phyloP scores from a whole-genome alignment of 495 filamentous ascomycete species.

The Aspergillus taichungensis region DNA sequence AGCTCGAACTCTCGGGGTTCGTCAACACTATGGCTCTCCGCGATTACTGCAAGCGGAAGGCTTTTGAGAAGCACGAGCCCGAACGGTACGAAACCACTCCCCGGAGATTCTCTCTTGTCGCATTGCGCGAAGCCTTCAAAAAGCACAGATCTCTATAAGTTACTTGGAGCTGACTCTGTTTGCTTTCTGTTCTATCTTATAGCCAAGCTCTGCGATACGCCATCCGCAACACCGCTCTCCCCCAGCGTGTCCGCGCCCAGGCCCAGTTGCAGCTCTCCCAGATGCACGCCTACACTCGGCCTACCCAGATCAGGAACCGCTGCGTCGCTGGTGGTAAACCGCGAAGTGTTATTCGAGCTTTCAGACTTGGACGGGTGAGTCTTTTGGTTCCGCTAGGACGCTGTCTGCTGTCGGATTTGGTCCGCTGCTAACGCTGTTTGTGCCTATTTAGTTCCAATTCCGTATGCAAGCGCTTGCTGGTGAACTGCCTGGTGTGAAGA shows the following conservation, averaged over 20 bases:
- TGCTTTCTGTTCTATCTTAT: slow-evolving; percentile 2
- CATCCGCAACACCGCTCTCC: slow-evolving; percentile 82
- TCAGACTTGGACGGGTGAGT: slow-evolving; percentile 82
- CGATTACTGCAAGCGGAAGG: slow-evolving; percentile 92
- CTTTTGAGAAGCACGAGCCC: slow-evolving; percentile 74
- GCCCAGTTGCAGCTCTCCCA: slow-evolving; percentile 86
- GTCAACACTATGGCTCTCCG: slow-evolving; percentile 76
- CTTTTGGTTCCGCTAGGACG: background rate
- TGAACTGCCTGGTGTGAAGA: slow-evolving; percentile 84
- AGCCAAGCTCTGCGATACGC: slow-evolving; percentile 96
- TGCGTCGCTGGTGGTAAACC: slow-evolving; percentile 84
- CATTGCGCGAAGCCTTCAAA: background rate
- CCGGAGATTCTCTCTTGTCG: background rate
- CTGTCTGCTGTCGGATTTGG: background rate
- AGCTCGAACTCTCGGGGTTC: slow-evolving; percentile 77
- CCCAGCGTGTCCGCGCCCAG: slow-evolving; percentile 69
- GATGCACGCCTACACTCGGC: slow-evolving; percentile 90
- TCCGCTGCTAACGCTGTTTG: slow-evolving; percentile 15
- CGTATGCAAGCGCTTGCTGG: slow-evolving; percentile 81
- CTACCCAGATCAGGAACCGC: slow-evolving; percentile 87
- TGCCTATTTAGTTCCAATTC: slow-evolving; percentile 68
- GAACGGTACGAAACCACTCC: slow-evolving; percentile 52
- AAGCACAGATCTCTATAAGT: background rate
- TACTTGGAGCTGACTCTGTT: background rate
- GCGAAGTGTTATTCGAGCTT: slow-evolving; percentile 78